Evolutionary conservation across 805 yeast species (phyloP), one percentile per base, ranked within the genome.

Genomic region (Torulaspora franciscae): DNA sequence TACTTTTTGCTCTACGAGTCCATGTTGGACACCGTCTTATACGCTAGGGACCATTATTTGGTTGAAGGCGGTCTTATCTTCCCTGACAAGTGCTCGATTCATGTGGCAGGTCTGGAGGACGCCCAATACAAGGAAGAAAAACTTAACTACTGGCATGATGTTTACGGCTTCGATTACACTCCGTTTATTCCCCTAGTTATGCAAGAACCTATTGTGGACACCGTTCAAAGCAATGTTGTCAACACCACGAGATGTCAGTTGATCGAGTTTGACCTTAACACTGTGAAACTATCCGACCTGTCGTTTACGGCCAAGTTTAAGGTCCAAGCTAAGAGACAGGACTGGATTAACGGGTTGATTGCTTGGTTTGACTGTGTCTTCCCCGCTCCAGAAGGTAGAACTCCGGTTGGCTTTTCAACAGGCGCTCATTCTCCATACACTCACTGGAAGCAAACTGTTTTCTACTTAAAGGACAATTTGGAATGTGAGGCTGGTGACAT

Each of bases 381-480:
- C 77, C 93, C 93, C 34, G 61, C 65, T 11, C 61, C 65, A 33
- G 64, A 64, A 49, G 72, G 73, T 36, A 78, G 80, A 55, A 77
- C 76, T 54, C 72, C 73, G 14, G 83, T 91, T 47, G 71, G 70
- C 26, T 90, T 93, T 64, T 83, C 93, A 15, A 95, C 99, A 10
- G 98, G 98, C 19, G 96, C 99, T 28, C 89, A 85, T 69, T 82
- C 89, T 38, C 79, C 81, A 56, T 89, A 90, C 74, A 93, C 99
- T 11, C 99, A 93, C 71, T 93, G 99, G 99, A 95, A 93, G 67
- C 99, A 93, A 71, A 85, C 96, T 14, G 95, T 93, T 1, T 89
- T 95, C 69, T 95, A 93, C 67, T 74, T 91, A 60, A 80, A 77
- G 56, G 85, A 87, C 58, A 95, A 86, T 24, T 68, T 91, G 52